Evolutionary conservation across 306 rosid species (phyloP), one percentile per base, ranked within the genome.

Genomic region (Sicyos edulis): DNA sequence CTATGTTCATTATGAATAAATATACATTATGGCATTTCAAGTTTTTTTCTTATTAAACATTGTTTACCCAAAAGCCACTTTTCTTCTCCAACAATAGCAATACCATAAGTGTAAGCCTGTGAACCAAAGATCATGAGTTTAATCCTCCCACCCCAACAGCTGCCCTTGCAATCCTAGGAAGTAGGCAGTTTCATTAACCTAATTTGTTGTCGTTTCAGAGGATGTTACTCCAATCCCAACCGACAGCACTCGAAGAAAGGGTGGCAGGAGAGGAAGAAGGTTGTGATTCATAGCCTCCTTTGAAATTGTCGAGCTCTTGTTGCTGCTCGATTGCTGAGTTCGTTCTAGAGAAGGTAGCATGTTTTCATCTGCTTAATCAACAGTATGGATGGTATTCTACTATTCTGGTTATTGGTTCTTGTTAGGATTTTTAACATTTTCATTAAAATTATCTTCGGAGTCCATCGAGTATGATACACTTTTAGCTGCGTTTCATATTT

Each of bases 201-300:
- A 40, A 40, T 40, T 40, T 1, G 8, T 40, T 40, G 8, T 40
- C 45, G 6, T 40, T 4, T 40, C 45, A 40, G 45, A 40, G 45
- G 45, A 40, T 40, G 88, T 61, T 22, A 84, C 85, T 71, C 88
- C 85, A 13, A 84, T 84, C 71, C 85, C 83, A 6, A 84, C 80
- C 0, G 85, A 81, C 71, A 78, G 85, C 17, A 84, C 88, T 5
- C 76, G 45, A 40, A 40, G 45, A 40, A 79, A 84, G 83, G 85
- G 85, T 50, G 83, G 88, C 1, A 74, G 82, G 56, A 84, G 88
- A 63, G 88, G 85, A 29, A 84, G 88, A 76, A 78, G 85, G 79
- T 10, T 81, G 78, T 80, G 68, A 75, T 54, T 80, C 64, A 54
- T 40, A 44, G 54, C 17, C 16, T 19, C 15, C 7, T 6, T 10